phyloP scores from a whole-genome alignment of 2,329 filamentous ascomycete genomes.

The Alternaria sp. region DNA sequence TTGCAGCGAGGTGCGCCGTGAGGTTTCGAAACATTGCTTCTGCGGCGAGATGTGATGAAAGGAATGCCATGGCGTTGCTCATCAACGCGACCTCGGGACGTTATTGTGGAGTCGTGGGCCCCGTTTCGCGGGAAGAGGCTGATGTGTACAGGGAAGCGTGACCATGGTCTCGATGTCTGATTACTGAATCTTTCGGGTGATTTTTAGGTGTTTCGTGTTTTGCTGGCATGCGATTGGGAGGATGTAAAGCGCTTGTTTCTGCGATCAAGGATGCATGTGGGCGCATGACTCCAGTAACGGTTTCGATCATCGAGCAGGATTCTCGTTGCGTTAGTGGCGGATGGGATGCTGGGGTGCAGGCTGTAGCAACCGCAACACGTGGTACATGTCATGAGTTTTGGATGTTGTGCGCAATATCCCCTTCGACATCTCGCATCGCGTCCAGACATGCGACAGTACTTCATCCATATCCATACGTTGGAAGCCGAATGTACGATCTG shows the following conservation, averaged over 20 bases:
- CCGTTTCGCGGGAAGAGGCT: background rate
- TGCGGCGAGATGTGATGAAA: background rate
- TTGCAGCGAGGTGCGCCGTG: background rate
- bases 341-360: background rate
- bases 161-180: background rate
- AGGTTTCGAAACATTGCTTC: slow-evolving; percentile 1
- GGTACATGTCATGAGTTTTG: background rate
- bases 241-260: background rate
- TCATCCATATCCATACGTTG: too few relatives aligned
- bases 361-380: background rate
- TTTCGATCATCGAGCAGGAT: background rate
- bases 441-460: background rate
- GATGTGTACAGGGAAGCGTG: background rate
- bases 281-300: background rate
- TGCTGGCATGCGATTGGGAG: background rate
- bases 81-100: background rate
- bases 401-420: background rate
- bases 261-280: background rate
- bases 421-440: background rate
- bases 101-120: background rate
- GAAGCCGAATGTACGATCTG: background rate
- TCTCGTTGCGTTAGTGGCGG: background rate
- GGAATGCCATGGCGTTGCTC: background rate
- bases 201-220: background rate
- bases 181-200: background rate